Conservation (phyloP, 2,329 filamentous ascomycete species). For the Bipolaris cookei region DNA sequence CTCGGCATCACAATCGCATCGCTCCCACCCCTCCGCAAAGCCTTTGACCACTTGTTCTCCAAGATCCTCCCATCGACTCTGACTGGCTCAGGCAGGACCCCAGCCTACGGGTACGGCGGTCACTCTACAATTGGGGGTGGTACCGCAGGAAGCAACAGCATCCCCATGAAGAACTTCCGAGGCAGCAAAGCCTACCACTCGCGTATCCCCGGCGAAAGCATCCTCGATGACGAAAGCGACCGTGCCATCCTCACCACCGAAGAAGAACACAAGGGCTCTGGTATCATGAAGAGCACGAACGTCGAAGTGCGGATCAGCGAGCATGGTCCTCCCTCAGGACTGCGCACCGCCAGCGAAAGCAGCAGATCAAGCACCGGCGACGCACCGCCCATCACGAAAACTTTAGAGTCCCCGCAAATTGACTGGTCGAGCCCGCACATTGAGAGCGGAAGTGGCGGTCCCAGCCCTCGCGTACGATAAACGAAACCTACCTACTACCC, state of each 20-base stretch:
- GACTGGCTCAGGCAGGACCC: constrained; percentile 14
- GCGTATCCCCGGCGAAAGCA: constrained; percentile 27
- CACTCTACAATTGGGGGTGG: constrained; percentile 3
- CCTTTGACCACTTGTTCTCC: constrained; percentile 28
- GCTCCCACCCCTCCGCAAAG: constrained; percentile 37
- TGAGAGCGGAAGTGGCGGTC: not conserved
- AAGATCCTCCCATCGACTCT: constrained; percentile 26
- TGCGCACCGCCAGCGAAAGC: not conserved
- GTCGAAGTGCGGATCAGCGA: constrained; percentile 31
- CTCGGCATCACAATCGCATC: constrained; percentile 33
- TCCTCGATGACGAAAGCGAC: constrained; percentile 38
- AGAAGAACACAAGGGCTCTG: constrained; percentile 23
- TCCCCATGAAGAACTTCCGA: constrained; percentile 23
- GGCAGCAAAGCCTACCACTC: constrained; percentile 31
- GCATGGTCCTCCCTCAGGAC: not conserved
- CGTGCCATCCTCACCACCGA: constrained; percentile 33
- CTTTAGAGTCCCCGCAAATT: not conserved
- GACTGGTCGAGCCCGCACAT: not conserved
- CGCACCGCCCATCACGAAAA: not conserved
- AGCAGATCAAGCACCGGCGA: not conserved
- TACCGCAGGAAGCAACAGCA: constrained; percentile 3
- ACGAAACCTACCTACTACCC: too few relatives aligned
- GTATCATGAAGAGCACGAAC: constrained; percentile 35
- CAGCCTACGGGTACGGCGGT: constrained; percentile 22
- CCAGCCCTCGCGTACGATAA: too few relatives aligned